A percentile compares a stretch with the other conserved stretches of the same genome.
These are phyloP conservation scores for Suillus discolor DNA, from an alignment of 768 basidiomycete genomes.

Conservation along the genomic window DNA sequence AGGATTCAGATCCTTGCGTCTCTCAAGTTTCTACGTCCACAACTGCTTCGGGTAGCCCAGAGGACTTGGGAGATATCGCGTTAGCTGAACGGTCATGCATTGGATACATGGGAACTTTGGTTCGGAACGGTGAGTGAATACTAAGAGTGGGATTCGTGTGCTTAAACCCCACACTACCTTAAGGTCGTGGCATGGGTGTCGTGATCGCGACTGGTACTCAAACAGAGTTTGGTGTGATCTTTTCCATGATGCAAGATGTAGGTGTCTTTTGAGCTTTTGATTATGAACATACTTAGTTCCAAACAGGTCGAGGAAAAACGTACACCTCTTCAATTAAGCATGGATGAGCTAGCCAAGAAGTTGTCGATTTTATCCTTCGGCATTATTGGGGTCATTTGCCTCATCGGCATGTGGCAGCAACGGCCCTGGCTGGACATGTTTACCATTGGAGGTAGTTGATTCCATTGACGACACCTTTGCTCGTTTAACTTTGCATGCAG, in stretches of 20 bases:
- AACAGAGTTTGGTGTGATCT: conserved; percentile 96
- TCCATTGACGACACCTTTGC: background rate
- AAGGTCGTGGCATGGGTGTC: conserved; percentile 81
- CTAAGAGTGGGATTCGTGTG: background rate
- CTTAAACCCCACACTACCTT: background rate
- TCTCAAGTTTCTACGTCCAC: conserved; percentile 36
- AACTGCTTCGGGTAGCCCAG: conserved; percentile 10
- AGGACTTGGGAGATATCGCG: conserved; percentile 40
- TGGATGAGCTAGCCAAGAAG: conserved; percentile 96
- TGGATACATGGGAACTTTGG: conserved; percentile 95
- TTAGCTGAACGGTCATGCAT: conserved; percentile 87
- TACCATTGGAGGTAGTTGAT: conserved; percentile 86
- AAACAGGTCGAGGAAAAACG: conserved; percentile 78
- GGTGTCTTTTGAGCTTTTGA: conserved; percentile 16
- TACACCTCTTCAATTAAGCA: conserved; percentile 88
- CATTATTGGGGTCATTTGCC: conserved; percentile 91
- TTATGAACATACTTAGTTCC: conserved; percentile 3
- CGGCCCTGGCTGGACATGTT: conserved; percentile 98
- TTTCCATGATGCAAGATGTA: conserved; percentile 98
- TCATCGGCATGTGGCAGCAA: conserved; percentile 85
- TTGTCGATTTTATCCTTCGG: conserved; percentile 89
- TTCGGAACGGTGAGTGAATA: conserved; percentile 70
- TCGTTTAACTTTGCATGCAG: conserved; percentile 42
- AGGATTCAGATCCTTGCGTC: conserved; percentile 58
- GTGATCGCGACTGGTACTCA: conserved; percentile 85